A percentile compares a stretch with the other conserved stretches of the same genome.
These are phyloP conservation scores for Globomyces sp. DNA, from an alignment of 371 early-diverging fungal genomes.

Conservation along the genomic window DNA sequence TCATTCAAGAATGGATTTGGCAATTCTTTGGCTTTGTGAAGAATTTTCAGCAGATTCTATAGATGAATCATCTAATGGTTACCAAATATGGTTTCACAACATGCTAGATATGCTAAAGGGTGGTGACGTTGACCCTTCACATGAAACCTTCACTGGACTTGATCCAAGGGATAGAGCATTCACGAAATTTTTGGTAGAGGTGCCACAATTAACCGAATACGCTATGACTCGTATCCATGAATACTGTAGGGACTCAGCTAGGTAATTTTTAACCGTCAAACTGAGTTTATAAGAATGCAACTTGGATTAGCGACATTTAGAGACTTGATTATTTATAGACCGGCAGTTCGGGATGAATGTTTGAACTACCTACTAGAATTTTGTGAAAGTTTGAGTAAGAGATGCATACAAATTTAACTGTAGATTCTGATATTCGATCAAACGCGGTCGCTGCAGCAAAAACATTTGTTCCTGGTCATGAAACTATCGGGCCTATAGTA, in stretches of 20 bases:
- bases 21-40: constrained; percentile 14
- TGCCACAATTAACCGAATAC: constrained; percentile 38
- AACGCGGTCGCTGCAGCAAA: background rate
- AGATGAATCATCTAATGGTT: background rate
- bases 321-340: constrained; percentile 42
- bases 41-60: constrained; percentile 1
- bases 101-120: constrained; percentile 17
- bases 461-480: constrained; percentile 1
- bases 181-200: constrained; percentile 52
- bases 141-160: no score
- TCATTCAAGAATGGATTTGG: constrained; percentile 23
- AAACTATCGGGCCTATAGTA: background rate
- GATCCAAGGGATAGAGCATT: constrained; percentile 47
- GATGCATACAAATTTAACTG: background rate
- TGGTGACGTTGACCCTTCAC: background rate
- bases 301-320: constrained; percentile 48
- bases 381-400: constrained; percentile 15
- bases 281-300: constrained; percentile 33
- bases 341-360: constrained; percentile 36
- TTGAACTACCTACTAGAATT: constrained; percentile 26
- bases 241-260: constrained; percentile 42
- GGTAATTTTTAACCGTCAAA: constrained; percentile 19
- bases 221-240: constrained; percentile 32
- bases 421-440: background rate
- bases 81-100: constrained; percentile 15